These are phyloP conservation scores for Penicillium janthinellum DNA, from an alignment of 2,329 filamentous ascomycete species.

Conservation along the genomic window DNA sequence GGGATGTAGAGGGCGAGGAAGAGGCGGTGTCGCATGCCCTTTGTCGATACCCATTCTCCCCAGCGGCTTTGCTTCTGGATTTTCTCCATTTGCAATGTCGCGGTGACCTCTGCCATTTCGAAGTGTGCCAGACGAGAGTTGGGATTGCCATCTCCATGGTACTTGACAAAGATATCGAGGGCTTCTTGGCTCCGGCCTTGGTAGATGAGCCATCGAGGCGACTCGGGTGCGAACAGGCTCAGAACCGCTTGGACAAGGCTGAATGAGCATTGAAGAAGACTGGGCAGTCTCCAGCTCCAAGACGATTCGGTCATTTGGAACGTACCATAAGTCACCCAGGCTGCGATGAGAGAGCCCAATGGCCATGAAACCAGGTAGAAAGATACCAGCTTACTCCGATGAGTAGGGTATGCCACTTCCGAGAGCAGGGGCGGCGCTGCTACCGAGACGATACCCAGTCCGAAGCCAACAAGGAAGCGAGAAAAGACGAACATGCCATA, in stretches of 20 bases:
- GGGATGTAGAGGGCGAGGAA: constrained; percentile 19
- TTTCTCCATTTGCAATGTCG: constrained; percentile 27
- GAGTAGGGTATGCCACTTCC: constrained; percentile 30
- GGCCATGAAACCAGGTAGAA: constrained; percentile 15
- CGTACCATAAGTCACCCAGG: constrained; percentile 33
- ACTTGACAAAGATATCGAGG: constrained; percentile 19
- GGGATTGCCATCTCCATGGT: constrained; percentile 17
- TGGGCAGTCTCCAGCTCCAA: constrained; percentile 51
- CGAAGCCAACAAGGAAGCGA: constrained; percentile 28
- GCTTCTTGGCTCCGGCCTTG: constrained; percentile 24
- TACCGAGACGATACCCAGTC: constrained; percentile 22
- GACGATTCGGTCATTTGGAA: constrained; percentile 31
- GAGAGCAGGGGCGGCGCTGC: constrained; percentile 28
- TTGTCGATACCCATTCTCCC: constrained; percentile 15
- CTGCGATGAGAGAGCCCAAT: constrained; percentile 20
- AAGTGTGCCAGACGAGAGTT: constrained; percentile 21
- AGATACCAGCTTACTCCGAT: constrained; percentile 19
- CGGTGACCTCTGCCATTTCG: constrained; percentile 31
- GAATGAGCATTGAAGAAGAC: constrained; percentile 40
- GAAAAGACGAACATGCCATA: constrained; percentile 30
- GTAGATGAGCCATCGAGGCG: constrained; percentile 25
- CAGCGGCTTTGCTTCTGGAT: constrained; percentile 14
- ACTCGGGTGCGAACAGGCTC: constrained; percentile 24
- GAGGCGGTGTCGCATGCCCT: constrained; percentile 16
- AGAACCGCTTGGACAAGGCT: constrained; percentile 15